These are phyloP conservation scores for Chloropicon primus DNA, from an alignment of 139 green algal species.

Conservation along the genomic window DNA sequence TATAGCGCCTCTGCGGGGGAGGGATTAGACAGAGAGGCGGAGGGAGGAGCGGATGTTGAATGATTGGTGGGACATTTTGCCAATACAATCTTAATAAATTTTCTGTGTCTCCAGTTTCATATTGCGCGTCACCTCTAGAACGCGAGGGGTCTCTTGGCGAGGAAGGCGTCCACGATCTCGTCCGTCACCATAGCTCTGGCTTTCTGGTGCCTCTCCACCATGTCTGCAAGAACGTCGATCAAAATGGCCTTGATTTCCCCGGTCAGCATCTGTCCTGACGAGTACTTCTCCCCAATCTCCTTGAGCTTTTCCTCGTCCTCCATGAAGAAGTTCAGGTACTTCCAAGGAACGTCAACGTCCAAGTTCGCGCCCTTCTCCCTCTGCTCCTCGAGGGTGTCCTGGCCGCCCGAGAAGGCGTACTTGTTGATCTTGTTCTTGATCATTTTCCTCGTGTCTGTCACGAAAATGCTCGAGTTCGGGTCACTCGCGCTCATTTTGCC, in stretches of 20 bases:
- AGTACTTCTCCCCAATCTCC: conserved; percentile 72
- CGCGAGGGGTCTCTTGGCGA: background rate
- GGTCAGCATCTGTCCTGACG: conserved; percentile 75
- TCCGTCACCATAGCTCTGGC: conserved; percentile 7
- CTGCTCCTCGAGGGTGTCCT: conserved; percentile 82
- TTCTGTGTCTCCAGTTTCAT: no score
- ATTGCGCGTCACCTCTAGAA: no score
- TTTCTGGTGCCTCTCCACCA: conserved; percentile 63
- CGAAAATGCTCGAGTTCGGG: conserved; percentile 78
- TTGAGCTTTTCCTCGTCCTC: conserved; percentile 75
- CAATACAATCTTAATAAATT: no score
- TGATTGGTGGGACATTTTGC: no score
- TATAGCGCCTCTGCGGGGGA: no score
- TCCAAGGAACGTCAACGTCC: conserved; percentile 84
- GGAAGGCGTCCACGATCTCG: conserved; percentile 10
- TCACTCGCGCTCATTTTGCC: conserved; percentile 94
- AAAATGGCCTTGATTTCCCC: conserved; percentile 88
- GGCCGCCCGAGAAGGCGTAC: conserved; percentile 77
- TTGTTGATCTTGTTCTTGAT: conserved; percentile 28
- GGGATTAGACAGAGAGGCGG: no score
- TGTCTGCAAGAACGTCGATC: conserved; percentile 62
- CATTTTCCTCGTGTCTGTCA: conserved; percentile 73
- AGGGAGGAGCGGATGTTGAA: no score
- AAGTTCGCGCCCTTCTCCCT: conserved; percentile 69
- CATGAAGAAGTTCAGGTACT: conserved; percentile 97